A percentile compares a stretch with the other conserved stretches of the same genome.
These are phyloP conservation scores for Nitzschia sp. DNA, from an alignment of 108 stramenopile species.

Conservation along the genomic window DNA sequence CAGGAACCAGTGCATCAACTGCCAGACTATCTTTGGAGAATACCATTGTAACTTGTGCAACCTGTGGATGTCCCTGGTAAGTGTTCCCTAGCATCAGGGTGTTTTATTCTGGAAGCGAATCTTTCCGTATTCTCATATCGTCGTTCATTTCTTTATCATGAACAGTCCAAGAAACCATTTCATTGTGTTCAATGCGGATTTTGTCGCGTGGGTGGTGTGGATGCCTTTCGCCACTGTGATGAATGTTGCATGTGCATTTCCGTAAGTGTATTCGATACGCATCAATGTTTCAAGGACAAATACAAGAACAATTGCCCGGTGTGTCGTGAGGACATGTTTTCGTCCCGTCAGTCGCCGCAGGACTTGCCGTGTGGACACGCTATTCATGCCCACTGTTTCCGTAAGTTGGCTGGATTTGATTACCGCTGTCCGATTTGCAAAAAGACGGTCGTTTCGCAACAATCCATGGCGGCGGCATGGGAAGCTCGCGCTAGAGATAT, in stretches of 20 bases:
- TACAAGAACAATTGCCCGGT: slow-evolving; percentile 91
- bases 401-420: slow-evolving; percentile 85
- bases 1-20: slow-evolving; percentile 83
- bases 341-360: slow-evolving; percentile 76
- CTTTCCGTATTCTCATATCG: background rate
- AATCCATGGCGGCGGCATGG: slow-evolving; percentile 82
- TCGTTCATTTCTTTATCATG: background rate
- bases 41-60: slow-evolving; percentile 88
- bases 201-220: slow-evolving; percentile 86
- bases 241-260: slow-evolving; percentile 92
- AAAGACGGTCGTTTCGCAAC: slow-evolving; percentile 77
- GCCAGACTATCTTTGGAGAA: slow-evolving; percentile 77
- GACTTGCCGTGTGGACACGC: slow-evolving; percentile 89
- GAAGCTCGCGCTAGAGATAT: slow-evolving; percentile 82
- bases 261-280: slow-evolving; percentile 67
- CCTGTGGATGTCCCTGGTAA: slow-evolving; percentile 82
- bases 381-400: slow-evolving; percentile 88
- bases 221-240: slow-evolving; percentile 84
- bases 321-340: slow-evolving; percentile 88
- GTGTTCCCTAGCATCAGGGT: background rate
- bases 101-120: background rate
- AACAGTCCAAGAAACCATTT: slow-evolving; percentile 80
- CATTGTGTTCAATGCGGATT: slow-evolving; percentile 86
- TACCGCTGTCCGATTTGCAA: slow-evolving; percentile 90
- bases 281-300: slow-evolving; percentile 86